Conservation (phyloP, 371 early-diverging fungal genomes). For the Apophysomyces elegans region DNA sequence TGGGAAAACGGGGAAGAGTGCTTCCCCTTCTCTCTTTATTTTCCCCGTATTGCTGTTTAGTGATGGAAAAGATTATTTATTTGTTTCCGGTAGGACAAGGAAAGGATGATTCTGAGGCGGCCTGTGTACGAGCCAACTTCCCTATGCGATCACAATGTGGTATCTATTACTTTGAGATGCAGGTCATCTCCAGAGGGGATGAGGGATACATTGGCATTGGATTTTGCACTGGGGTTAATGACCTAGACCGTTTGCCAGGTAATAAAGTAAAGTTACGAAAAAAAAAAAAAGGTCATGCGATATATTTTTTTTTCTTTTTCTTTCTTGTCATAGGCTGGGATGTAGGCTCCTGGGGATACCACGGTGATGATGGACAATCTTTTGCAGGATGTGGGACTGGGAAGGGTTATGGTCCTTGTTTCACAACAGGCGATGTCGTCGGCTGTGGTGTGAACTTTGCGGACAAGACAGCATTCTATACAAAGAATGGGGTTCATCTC, state of each 20-base stretch:
- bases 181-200: constrained; percentile 84
- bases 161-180: constrained; percentile 90
- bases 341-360: constrained; percentile 83
- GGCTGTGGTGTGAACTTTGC: constrained; percentile 94
- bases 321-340: constrained; percentile 75
- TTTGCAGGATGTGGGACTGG: constrained; percentile 86
- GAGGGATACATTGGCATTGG: constrained; percentile 95
- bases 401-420: constrained; percentile 87
- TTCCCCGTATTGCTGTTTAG: constrained; percentile 10
- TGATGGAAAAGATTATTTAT: constrained; percentile 8
- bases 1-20: constrained; percentile 13
- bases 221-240: constrained; percentile 65
- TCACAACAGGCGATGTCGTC: constrained; percentile 88
- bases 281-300: constrained; percentile 7
- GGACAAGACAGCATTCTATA: constrained; percentile 79
- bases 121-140: constrained; percentile 79
- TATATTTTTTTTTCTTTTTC: background rate
- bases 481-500: constrained; percentile 88
- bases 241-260: constrained; percentile 79
- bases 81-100: constrained; percentile 70
- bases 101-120: constrained; percentile 79
- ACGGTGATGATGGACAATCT: constrained; percentile 91
- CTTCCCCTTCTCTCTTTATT: background rate
- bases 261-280: constrained; percentile 14
- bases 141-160: constrained; percentile 89